These are phyloP conservation scores for Rhizophora mangle DNA, from an alignment of 345 rosid species.

Conservation along the genomic window DNA sequence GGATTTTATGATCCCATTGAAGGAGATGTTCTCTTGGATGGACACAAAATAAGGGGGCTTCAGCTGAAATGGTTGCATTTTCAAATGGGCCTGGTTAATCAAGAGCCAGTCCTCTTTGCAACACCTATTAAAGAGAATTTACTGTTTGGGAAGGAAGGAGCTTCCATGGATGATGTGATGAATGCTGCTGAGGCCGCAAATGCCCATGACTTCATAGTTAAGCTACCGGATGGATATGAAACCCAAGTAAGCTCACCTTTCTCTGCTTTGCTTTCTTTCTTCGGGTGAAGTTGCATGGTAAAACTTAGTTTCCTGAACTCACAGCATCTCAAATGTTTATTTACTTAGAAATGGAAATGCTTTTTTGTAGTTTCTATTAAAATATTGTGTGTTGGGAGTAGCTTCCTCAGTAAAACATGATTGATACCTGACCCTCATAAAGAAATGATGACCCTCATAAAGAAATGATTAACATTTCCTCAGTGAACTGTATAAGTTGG, in stretches of 20 bases:
- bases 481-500: constrained; percentile 45
- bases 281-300: not conserved
- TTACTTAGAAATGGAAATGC: not conserved
- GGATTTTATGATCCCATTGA: constrained; percentile 59
- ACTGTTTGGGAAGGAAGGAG: constrained; percentile 62
- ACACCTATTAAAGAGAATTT: constrained; percentile 61
- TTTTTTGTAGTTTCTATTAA: too few species aligned
- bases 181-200: constrained; percentile 55
- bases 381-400: not conserved
- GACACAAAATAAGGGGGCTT: constrained; percentile 50
- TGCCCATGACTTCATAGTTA: constrained; percentile 64
- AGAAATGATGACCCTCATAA: not conserved
- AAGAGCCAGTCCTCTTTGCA: constrained; percentile 63
- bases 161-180: constrained; percentile 51
- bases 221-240: constrained; percentile 62
- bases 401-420: not conserved
- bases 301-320: not conserved
- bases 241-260: constrained; percentile 46
- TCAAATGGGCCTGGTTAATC: constrained; percentile 64
- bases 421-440: not conserved
- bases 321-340: not conserved
- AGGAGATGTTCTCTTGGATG: constrained; percentile 57
- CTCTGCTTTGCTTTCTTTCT: not conserved
- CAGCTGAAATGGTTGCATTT: constrained; percentile 68
- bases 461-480: not conserved